Evolutionary conservation across 208 protist species (phyloP).

Genomic region (Leishmania lainsoni): DNA sequence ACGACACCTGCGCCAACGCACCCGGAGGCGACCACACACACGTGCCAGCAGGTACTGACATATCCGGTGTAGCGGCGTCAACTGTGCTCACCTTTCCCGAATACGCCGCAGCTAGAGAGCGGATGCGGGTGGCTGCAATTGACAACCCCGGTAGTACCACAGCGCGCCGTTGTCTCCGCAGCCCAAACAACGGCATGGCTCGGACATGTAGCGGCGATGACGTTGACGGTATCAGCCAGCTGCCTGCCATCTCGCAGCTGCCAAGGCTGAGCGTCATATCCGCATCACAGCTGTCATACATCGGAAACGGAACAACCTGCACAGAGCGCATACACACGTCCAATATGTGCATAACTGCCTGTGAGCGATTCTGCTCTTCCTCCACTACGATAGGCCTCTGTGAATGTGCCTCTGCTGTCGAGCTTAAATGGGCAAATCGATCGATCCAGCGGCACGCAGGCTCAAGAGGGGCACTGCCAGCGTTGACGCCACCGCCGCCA

Average conservation of each 20-base stretch:
- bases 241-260: constrained; percentile 17
- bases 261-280: constrained; percentile 5
- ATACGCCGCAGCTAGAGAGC: constrained; percentile 11
- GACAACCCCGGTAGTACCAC: constrained; percentile 46
- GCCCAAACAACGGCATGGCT: not conserved
- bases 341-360: constrained; percentile 14
- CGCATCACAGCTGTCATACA: constrained; percentile 27
- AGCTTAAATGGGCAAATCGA: not conserved
- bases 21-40: constrained; percentile 20
- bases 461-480: constrained; percentile 11
- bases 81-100: not conserved
- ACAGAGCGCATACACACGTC: constrained; percentile 15
- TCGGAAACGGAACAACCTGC: constrained; percentile 27
- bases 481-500: not conserved
- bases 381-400: not conserved
- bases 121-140: constrained; percentile 42
- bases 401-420: not conserved
- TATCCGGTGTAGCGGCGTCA: not conserved
- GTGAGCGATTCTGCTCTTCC: not conserved
- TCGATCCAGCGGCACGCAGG: constrained; percentile 23
- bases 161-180: constrained; percentile 9
- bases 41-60: constrained; percentile 23
- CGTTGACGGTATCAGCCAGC: constrained; percentile 25
- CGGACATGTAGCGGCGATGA: constrained; percentile 14
- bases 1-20: constrained; percentile 4